Evolutionary conservation across 306 rosid genomes (phyloP).

Genomic region (Trifolium subterraneum): DNA sequence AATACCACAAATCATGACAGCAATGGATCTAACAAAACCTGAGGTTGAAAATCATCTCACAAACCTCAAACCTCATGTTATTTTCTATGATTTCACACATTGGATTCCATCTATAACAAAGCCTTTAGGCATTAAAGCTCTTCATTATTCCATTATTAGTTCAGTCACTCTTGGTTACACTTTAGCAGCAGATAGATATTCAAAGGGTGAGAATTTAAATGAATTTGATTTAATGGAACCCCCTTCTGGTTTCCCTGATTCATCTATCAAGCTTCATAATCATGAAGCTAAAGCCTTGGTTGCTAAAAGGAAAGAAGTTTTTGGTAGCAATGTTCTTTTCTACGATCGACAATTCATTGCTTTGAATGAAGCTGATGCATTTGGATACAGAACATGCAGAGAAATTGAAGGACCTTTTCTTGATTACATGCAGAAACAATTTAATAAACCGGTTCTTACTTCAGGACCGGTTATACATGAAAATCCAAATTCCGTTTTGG

Average conservation of each 20-base stretch:
- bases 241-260: conserved; percentile 43
- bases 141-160: conserved; percentile 39
- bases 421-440: conserved; percentile 33
- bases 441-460: conserved; percentile 34
- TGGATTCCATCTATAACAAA: conserved; percentile 43
- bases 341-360: conserved; percentile 35
- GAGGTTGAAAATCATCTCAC: conserved; percentile 24
- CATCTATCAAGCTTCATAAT: conserved; percentile 35
- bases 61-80: conserved; percentile 45
- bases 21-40: conserved; percentile 41
- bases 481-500: conserved; percentile 30
- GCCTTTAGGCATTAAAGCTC: conserved; percentile 29
- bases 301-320: neutral
- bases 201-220: neutral
- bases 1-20: conserved; percentile 38
- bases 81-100: conserved; percentile 48
- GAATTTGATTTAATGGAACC: conserved; percentile 41
- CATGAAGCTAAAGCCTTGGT: conserved; percentile 35
- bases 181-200: conserved; percentile 1
- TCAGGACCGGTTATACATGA: conserved; percentile 40
- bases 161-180: conserved; percentile 26
- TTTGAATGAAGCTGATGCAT: conserved; percentile 30
- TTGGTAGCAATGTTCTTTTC: conserved; percentile 40
- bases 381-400: conserved; percentile 37
- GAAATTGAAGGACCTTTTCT: conserved; percentile 54